Percentiles rank a stretch among this genome's conserved stretches.
phyloP scores from a whole-genome alignment of 352 stramenopile species.

The Phytophthora pistaciae region DNA sequence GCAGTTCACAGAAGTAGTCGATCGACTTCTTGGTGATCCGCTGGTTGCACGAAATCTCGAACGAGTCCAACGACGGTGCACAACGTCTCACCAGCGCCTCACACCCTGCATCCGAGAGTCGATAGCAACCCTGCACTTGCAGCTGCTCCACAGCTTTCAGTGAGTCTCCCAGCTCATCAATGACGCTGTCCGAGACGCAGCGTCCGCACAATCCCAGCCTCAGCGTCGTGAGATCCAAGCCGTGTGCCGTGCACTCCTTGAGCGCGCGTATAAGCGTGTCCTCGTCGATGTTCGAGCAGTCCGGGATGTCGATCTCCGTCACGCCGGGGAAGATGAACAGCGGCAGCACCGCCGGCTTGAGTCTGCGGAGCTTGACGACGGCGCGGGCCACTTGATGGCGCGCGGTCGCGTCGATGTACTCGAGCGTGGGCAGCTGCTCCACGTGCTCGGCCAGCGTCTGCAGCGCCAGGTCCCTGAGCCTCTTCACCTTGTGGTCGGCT shows the following conservation, averaged over 20 bases:
- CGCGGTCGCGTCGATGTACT: slow-evolving; percentile 73
- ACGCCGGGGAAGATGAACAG: slow-evolving; percentile 88
- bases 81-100: slow-evolving; percentile 74
- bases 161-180: slow-evolving; percentile 73
- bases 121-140: slow-evolving; percentile 79
- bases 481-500: slow-evolving; percentile 55
- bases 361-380: slow-evolving; percentile 64
- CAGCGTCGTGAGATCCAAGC: slow-evolving; percentile 60
- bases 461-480: slow-evolving; percentile 65
- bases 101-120: slow-evolving; percentile 72
- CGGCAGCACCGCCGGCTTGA: slow-evolving; percentile 75
- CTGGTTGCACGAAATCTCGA: slow-evolving; percentile 87
- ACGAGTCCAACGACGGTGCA: slow-evolving; percentile 72
- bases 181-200: slow-evolving; percentile 79
- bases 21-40: slow-evolving; percentile 82
- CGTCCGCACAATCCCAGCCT: slow-evolving; percentile 79
- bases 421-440: slow-evolving; percentile 70
- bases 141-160: slow-evolving; percentile 74
- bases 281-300: slow-evolving; percentile 87
- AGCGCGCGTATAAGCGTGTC: slow-evolving; percentile 59
- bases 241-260: slow-evolving; percentile 34
- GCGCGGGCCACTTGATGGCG: slow-evolving; percentile 66
- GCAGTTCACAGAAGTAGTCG: slow-evolving; percentile 74
- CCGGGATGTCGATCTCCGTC: slow-evolving; percentile 75
- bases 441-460: slow-evolving; percentile 69